Percentiles rank a stretch among this genome's conserved stretches.
phyloP scores from a whole-genome alignment of 768 basidiomycete genomes.

The Pleurotus pulmonarius region DNA sequence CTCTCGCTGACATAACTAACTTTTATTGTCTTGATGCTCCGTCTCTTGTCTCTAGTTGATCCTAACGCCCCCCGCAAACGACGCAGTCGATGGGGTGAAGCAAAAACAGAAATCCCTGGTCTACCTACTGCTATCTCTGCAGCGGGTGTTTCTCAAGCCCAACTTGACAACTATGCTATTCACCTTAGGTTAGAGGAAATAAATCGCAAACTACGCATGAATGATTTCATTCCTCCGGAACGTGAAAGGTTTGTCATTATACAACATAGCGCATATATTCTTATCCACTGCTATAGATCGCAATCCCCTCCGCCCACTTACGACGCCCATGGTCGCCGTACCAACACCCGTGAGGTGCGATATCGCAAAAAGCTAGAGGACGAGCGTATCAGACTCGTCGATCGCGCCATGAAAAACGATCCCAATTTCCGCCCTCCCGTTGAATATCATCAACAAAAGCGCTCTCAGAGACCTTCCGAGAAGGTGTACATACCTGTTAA shows the following conservation, averaged over 20 bases:
- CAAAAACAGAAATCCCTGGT: constrained; percentile 86
- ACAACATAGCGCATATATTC: constrained; percentile 20
- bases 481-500: constrained; percentile 99
- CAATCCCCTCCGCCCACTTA: constrained; percentile 97
- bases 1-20: constrained; percentile 58
- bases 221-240: constrained; percentile 95
- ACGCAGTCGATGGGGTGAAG: constrained; percentile 97
- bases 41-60: constrained; percentile 55
- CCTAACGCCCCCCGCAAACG: constrained; percentile 89
- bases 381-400: constrained; percentile 89
- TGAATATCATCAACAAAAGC: constrained; percentile 94
- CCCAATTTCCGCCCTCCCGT: constrained; percentile 97
- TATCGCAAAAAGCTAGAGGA: constrained; percentile 95
- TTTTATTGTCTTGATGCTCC: constrained; percentile 28
- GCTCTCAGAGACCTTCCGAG: constrained; percentile 89
- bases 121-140: constrained; percentile 92
- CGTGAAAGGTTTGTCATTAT: constrained; percentile 68
- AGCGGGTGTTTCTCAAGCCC: constrained; percentile 89
- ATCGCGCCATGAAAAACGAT: constrained; percentile 95
- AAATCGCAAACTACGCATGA: constrained; percentile 88
- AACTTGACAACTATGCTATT: constrained; percentile 97
- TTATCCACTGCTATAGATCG: constrained; percentile 49
- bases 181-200: constrained; percentile 97
- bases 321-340: constrained; percentile 95
- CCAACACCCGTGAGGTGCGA: constrained; percentile 97